Conservation (phyloP, 768 basidiomycete species). For the Boletus rubroflammeus region DNA sequence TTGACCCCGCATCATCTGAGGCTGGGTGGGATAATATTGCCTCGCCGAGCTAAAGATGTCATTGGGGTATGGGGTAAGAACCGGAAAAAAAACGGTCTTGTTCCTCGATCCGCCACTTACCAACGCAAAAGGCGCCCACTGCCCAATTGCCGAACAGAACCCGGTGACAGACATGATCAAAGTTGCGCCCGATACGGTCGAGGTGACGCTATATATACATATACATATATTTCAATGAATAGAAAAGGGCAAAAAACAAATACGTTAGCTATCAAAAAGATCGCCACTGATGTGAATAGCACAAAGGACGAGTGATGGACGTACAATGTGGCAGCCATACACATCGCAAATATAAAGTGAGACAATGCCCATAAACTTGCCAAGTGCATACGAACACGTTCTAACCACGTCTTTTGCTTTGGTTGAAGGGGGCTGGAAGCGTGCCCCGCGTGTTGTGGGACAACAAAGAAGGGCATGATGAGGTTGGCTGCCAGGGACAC, state of each 20-base stretch:
- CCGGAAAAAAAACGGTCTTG: neutral
- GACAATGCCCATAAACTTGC: constrained; percentile 75
- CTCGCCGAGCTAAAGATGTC: constrained; percentile 63
- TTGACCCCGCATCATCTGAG: constrained; percentile 33
- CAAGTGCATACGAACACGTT: constrained; percentile 54
- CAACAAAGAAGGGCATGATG: constrained; percentile 63
- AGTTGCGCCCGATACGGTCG: constrained; percentile 67
- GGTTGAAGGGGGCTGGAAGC: constrained; percentile 16
- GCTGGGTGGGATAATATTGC: constrained; percentile 72
- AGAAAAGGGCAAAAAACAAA: constrained; percentile 4
- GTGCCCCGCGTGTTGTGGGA: constrained; percentile 14
- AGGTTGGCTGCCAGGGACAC: constrained; percentile 67
- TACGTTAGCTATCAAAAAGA: constrained; percentile 10
- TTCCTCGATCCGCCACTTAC: constrained; percentile 40
- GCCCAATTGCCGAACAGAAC: constrained; percentile 88
- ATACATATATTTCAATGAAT: constrained; percentile 5
- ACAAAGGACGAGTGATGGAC: constrained; percentile 31
- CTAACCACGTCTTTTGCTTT: constrained; percentile 30
- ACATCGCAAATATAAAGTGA: constrained; percentile 66
- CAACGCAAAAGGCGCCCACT: constrained; percentile 91
- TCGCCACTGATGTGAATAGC: constrained; percentile 11
- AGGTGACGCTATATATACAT: constrained; percentile 61
- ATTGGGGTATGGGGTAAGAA: constrained; percentile 20
- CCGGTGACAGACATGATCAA: constrained; percentile 75
- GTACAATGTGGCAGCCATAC: constrained; percentile 84